A percentile compares a stretch with the other conserved stretches of the same genome.
phyloP scores from a whole-genome alignment of 2,329 filamentous ascomycete species.

The Epicoccum sorghinum region DNA sequence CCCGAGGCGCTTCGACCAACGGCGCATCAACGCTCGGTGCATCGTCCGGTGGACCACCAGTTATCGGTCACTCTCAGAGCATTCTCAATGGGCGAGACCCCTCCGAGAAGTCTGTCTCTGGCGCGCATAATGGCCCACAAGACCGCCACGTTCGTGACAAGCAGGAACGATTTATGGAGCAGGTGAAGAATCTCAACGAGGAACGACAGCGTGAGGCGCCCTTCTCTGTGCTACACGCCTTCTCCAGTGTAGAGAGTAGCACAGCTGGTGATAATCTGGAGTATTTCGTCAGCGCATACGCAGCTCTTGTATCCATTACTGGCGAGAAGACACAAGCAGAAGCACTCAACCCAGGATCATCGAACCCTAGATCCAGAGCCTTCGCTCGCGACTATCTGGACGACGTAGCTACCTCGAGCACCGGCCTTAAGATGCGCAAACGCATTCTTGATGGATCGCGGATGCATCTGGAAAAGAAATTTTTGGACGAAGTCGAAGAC shows the following conservation, averaged over 20 bases:
- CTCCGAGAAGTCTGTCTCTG: conserved; percentile 60
- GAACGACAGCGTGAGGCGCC: conserved; percentile 69
- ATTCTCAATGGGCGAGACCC: conserved; percentile 67
- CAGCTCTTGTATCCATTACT: conserved; percentile 78
- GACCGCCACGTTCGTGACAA: conserved; percentile 82
- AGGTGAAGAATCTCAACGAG: conserved; percentile 78
- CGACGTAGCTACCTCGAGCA: conserved; percentile 68
- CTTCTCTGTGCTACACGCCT: conserved; percentile 77
- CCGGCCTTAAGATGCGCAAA: conserved; percentile 72
- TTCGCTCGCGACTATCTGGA: conserved; percentile 80
- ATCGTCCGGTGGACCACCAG: conserved; percentile 73
- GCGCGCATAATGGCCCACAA: conserved; percentile 62
- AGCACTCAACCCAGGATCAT: conserved; percentile 61
- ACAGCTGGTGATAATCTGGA: conserved; percentile 73
- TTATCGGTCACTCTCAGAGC: conserved; percentile 78
- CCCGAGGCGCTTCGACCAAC: conserved; percentile 41
- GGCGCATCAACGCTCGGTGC: conserved; percentile 61
- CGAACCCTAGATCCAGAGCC: conserved; percentile 74
- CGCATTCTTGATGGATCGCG: conserved; percentile 81
- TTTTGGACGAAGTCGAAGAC: conserved; percentile 77
- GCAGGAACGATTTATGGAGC: conserved; percentile 79
- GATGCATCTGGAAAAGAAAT: conserved; percentile 78
- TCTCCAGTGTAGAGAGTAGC: conserved; percentile 74
- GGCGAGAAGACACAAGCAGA: conserved; percentile 66
- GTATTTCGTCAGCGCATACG: conserved; percentile 82